Evolutionary conservation across 2,329 filamentous ascomycete species (phyloP).

Genomic region (Blastomyces emzantsi): DNA sequence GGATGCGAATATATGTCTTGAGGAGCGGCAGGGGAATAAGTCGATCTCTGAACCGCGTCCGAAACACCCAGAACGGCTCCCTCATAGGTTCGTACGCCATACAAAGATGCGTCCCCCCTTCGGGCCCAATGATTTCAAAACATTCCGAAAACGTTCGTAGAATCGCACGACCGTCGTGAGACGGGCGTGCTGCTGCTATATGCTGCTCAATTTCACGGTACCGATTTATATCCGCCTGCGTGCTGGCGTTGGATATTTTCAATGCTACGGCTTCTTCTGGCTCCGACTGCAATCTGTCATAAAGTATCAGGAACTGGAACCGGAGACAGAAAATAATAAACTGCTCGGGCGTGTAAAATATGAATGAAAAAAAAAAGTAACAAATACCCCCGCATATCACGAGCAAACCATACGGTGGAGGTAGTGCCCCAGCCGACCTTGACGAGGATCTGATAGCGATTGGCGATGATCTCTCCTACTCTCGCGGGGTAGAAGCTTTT

Average conservation of each 20-base stretch:
- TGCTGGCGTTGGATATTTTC: slow-evolving; percentile 13
- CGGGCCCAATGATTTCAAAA: slow-evolving; percentile 18
- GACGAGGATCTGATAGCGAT: slow-evolving; percentile 12
- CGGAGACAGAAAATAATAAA: background rate
- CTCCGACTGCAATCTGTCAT: slow-evolving; percentile 6
- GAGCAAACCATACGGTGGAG: slow-evolving; percentile 15
- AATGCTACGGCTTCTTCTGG: slow-evolving; percentile 11
- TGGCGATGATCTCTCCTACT: slow-evolving; percentile 12
- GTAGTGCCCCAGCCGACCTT: slow-evolving; percentile 13
- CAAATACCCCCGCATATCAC: slow-evolving; percentile 11
- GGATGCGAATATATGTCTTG: slow-evolving; percentile 24
- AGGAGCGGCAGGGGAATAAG: slow-evolving; percentile 21
- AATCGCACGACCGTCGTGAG: slow-evolving; percentile 21
- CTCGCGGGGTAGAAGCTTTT: slow-evolving; percentile 13
- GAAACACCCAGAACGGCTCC: slow-evolving; percentile 26
- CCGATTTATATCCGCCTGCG: background rate
- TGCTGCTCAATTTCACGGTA: slow-evolving; percentile 23
- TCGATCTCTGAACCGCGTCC: slow-evolving; percentile 18
- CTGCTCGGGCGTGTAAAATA: background rate
- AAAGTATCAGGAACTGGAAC: background rate
- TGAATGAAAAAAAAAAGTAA: background rate
- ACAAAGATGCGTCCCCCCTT: slow-evolving; percentile 23
- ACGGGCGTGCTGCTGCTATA: slow-evolving; percentile 19
- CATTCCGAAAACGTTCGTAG: slow-evolving; percentile 23
- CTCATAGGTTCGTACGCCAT: slow-evolving; percentile 28